Base-by-base conservation (phyloP, 2,329 filamentous ascomycete species). In the Coniochaeta prunicola region DNA sequence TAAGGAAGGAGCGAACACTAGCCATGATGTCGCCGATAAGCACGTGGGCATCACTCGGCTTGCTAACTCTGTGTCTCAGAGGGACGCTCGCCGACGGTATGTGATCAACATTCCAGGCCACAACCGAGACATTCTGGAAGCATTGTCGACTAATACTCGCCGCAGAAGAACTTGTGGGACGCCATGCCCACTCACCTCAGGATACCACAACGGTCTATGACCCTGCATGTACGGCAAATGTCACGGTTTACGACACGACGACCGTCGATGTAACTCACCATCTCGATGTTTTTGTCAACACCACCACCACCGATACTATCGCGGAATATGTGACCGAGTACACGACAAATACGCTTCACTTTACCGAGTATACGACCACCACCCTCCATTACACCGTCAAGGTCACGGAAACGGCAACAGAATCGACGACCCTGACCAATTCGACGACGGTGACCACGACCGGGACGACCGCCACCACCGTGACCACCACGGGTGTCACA, bases 41-140 rank as follows among this genome's bases (percentile, higher is more conserved):
- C 33, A 59, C 60, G 58, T 61, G 61, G 62, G 42, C 60, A n/a
- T 28, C 62, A 15, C 15, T 66, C 8, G 64, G 61, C 28, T 53
- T 70, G 24, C 50, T 69, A n/a, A 30, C 60, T n/a, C 59, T 64
- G 19, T 40, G 61, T 19, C 65, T 58, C 24, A 63, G 57, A 12
- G 60, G 60, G 19, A 60, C 56, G 33, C 56, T 61, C 28, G 57
- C 60, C 15, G 54, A 58, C 60, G 62, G 67, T 69, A 65, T 45
- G 62, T 61, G 45, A 34, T 56, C 4, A n/a, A 59, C 34, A 56
- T 50, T 50, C 45, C 45, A 50, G 8, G 31, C n/a, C 3, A 28
- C n/a, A 48, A 34, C 8, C 26, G 12, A 28, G 19, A 36, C 30
- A 54, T 54, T 54, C 53, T 54, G 53, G n/a, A 50, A 50, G 45